Conservation (phyloP, 495 filamentous ascomycete species). For the Xylaria cubensis region DNA sequence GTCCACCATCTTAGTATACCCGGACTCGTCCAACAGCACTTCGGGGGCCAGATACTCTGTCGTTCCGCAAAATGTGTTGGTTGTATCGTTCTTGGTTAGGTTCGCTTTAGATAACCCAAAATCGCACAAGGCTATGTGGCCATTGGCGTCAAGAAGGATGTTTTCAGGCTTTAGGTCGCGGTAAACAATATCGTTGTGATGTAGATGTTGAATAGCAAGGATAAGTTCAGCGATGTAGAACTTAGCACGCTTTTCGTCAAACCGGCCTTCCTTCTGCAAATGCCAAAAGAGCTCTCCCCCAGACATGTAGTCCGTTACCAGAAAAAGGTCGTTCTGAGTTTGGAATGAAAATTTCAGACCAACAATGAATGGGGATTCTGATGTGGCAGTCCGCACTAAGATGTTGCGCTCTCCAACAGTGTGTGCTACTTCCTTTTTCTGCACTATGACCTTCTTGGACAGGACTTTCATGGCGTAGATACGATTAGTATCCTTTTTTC, state of each 20-base stretch:
- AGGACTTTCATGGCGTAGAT: constrained; percentile 99
- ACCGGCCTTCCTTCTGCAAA: constrained; percentile 94
- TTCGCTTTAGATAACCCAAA: constrained; percentile 98
- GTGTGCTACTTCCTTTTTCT: constrained; percentile 98
- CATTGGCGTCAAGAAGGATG: constrained; percentile 89
- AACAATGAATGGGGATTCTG: constrained; percentile 96
- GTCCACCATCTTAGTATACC: constrained; percentile 99
- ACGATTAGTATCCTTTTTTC: constrained; percentile 92
- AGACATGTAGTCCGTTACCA: constrained; percentile 99
- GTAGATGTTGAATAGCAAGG: constrained; percentile 91
- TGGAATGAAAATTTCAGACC: constrained; percentile 99
- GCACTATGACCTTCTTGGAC: constrained; percentile 98
- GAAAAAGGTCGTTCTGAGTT: constrained; percentile 92
- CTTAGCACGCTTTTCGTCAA: constrained; percentile 92
- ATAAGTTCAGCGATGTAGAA: constrained; percentile 99
- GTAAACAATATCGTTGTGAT: constrained; percentile 97
- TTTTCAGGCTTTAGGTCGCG: constrained; percentile 98
- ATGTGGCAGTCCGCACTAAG: constrained; percentile 91
- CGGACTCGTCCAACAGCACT: constrained; percentile 91
- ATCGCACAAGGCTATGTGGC: constrained; percentile 94
- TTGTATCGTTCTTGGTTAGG: constrained; percentile 92
- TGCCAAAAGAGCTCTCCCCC: constrained; percentile 99
- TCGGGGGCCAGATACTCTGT: constrained; percentile 98
- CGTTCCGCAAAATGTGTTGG: constrained; percentile 98
- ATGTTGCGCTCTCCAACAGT: constrained; percentile 98